phyloP scores from a whole-genome alignment of 164 flowering plant species.

The Malania oleifera region DNA sequence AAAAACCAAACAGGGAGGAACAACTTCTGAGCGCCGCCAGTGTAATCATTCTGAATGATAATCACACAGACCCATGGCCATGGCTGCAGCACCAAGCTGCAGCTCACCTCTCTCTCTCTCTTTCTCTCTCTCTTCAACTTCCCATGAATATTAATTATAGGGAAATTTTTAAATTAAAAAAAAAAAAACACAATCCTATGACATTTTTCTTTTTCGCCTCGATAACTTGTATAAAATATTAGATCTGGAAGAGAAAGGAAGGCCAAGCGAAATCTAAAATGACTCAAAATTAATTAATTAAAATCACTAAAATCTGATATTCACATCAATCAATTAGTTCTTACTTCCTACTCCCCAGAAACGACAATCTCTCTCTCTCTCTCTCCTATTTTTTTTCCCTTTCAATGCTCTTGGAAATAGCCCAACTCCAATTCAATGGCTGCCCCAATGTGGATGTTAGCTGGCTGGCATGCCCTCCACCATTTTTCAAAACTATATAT shows the following conservation, averaged over 20 bases:
- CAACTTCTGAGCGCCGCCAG: conserved; percentile 73
- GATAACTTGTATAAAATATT: no score
- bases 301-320: conserved; percentile 18
- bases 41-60: conserved; percentile 59
- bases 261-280: neutral
- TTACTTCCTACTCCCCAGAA: conserved; percentile 11
- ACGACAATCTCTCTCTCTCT: neutral
- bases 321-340: conserved; percentile 32
- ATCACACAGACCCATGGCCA: conserved; percentile 19
- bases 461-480: conserved; percentile 31
- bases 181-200: no score
- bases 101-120: no score
- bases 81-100: no score
- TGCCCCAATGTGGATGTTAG: conserved; percentile 15
- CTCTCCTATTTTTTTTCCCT: neutral
- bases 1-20: conserved; percentile 33
- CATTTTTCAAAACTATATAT: conserved; percentile 1
- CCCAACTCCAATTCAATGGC: conserved; percentile 20
- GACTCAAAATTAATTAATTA: conserved; percentile 5
- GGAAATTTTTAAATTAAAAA: no score
- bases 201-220: no score
- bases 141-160: conserved; percentile 14
- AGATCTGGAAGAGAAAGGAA: no score
- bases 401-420: conserved; percentile 30
- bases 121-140: conserved; percentile 24